A percentile compares a stretch with the other conserved stretches of the same genome.
phyloP scores from a whole-genome alignment of 2,329 filamentous ascomycete species.

The Tolypocladium inflatum region DNA sequence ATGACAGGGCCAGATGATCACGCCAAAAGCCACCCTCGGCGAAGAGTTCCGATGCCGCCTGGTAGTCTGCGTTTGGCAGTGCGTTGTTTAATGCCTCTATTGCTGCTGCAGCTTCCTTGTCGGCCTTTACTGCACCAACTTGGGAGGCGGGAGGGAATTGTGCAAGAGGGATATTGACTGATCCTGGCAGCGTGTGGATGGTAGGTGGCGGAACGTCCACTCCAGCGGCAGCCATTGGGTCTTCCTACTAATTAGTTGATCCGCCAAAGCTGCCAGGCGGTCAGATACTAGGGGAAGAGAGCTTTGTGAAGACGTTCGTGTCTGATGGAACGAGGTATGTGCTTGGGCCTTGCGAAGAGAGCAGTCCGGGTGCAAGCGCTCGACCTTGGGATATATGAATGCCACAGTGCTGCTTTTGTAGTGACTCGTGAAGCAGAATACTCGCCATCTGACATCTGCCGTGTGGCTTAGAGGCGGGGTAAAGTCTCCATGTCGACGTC shows the following conservation, averaged over 20 bases:
- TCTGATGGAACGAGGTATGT: neutral
- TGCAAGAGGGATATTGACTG: conserved; percentile 41
- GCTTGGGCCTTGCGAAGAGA: neutral
- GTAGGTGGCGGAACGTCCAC: neutral
- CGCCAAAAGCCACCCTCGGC: conserved; percentile 43
- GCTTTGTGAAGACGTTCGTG: neutral
- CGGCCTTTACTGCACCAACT: conserved; percentile 20
- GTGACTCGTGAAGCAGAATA: neutral
- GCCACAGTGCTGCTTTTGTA: neutral
- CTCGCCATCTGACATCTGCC: neutral
- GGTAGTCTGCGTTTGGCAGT: conserved; percentile 24
- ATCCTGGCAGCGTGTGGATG: conserved; percentile 29
- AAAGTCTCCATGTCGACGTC: too few relatives aligned
- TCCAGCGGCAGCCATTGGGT: neutral
- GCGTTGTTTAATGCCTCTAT: conserved; percentile 30
- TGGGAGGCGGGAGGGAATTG: conserved; percentile 25
- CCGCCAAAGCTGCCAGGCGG: neutral
- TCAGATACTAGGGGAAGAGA: neutral
- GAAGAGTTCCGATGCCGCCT: conserved; percentile 27
- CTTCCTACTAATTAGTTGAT: neutral
- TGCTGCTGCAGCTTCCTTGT: conserved; percentile 25
- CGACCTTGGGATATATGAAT: neutral
- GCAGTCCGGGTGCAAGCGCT: neutral
- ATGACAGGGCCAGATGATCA: conserved; percentile 47
- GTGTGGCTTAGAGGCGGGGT: too few relatives aligned